Base-by-base conservation (phyloP, 805 yeast genomes). In the Kodamaea kaohsiungensis region DNA sequence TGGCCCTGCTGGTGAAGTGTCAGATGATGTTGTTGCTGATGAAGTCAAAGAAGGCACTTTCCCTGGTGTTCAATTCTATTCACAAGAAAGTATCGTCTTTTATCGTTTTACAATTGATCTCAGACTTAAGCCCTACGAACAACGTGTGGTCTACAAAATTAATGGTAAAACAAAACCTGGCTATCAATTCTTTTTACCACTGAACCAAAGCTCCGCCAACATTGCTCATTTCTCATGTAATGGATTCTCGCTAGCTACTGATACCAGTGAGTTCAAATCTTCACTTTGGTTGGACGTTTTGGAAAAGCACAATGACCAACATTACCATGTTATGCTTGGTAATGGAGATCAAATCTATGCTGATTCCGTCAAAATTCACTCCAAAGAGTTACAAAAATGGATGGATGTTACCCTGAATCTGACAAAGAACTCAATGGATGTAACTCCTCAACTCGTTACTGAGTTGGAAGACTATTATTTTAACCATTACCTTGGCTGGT, bases 341-440 rank as follows among this genome's bases (percentile, higher is more conserved):
- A 98, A 98, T 51, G 99, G 99, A 33, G 99, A 93, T 71, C 99
- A 93, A 72, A 80, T 93, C 49, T 93, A 93, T 68, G 85, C 92
- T 51, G 99, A 93, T 70, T 78, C 90, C 1, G 84, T 93, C 60
- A 88, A 87, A 67, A 59, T 78, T 17, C 76, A 82, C 17, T 83
- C 87, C 13, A 64, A 78, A 48, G 70, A 75, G 30, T 82, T 88
- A 60, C 67, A 78, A 56, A 67, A 81, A 30, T 91, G 98, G 97
- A 67, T 83, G 27, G 65, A 75, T 27, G 84, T 83, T 56, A 78
- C 75, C 53, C 81, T 78, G 55, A 71, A 84, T 8, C 63, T 73
- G 30, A 72, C 75, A 59, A 86, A 83, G 59, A 49, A 59, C 6
- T 53, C 52, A 3, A 68, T 68, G 37, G 62, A 72, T 37, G 79